These are phyloP conservation scores for Schoenoplectus tabernaemontani DNA, from an alignment of 202 grass and related monocot species.

Conservation along the genomic window DNA sequence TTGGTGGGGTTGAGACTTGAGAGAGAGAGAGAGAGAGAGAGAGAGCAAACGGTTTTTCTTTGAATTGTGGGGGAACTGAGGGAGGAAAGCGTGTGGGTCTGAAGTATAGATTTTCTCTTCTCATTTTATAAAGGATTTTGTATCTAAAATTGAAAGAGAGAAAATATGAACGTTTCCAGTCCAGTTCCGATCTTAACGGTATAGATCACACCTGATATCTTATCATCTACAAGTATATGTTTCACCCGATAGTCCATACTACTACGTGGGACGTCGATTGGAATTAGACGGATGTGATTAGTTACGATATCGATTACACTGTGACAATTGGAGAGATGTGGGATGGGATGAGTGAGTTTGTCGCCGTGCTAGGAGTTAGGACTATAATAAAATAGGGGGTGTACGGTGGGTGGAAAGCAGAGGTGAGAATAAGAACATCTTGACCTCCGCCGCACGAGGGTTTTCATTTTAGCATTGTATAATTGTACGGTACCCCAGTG, in stretches of 20 bases:
- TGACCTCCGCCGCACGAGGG: conserved; percentile 16
- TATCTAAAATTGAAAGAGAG: not conserved
- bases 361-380: not conserved
- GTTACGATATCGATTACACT: not conserved
- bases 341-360: not conserved
- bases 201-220: no score
- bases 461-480: not conserved
- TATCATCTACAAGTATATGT: no score
- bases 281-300: not conserved
- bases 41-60: conserved; percentile 30
- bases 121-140: not conserved
- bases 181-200: no score
- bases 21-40: not conserved
- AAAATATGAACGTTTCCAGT: no score
- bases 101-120: not conserved
- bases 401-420: conserved; percentile 4
- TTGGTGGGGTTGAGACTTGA: no score
- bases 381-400: no score
- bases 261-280: no score
- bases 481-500: conserved; percentile 12
- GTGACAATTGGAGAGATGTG: not conserved
- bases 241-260: no score
- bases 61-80: conserved; percentile 38
- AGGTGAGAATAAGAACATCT: conserved; percentile 19
- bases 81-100: conserved; percentile 16